Conservation (phyloP, 768 basidiomycete species). For the Candolleomyces aberdarensis region DNA sequence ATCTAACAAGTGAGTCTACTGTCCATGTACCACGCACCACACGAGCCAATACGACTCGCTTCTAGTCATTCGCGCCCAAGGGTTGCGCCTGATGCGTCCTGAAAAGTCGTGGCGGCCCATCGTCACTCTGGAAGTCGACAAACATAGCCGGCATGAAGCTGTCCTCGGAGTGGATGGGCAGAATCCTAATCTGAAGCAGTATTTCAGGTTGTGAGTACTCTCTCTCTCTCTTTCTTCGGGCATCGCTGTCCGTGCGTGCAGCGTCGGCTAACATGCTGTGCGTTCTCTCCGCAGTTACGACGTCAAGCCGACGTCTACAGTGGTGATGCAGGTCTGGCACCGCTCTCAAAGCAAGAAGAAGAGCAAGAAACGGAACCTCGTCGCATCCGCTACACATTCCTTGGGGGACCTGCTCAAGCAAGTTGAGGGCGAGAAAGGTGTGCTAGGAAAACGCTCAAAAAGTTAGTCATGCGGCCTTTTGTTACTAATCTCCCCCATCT, state of each 20-base stretch:
- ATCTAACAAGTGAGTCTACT: background rate
- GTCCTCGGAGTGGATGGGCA: constrained; percentile 67
- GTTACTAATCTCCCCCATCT: too few relatives aligned
- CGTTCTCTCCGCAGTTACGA: constrained; percentile 32
- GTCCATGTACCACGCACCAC: background rate
- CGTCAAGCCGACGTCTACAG: constrained; percentile 31
- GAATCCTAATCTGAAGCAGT: constrained; percentile 59
- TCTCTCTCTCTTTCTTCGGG: background rate
- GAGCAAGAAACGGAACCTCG: constrained; percentile 49
- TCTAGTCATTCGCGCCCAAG: constrained; percentile 40
- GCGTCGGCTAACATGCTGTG: background rate
- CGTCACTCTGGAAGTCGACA: constrained; percentile 52
- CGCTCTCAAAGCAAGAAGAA: constrained; percentile 63
- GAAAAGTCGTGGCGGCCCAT: constrained; percentile 71
- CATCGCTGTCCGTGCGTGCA: too few relatives aligned
- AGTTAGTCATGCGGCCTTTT: background rate
- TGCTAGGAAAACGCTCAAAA: background rate
- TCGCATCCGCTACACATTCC: constrained; percentile 49
- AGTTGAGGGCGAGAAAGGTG: constrained; percentile 34
- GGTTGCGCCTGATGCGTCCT: constrained; percentile 47
- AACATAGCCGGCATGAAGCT: constrained; percentile 51
- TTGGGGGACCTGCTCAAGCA: constrained; percentile 52
- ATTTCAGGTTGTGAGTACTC: constrained; percentile 47
- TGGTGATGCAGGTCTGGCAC: constrained; percentile 58
- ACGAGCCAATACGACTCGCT: background rate